phyloP scores from a whole-genome alignment of 225 moss, liverwort and hornwort species.

The Bryum argenteum region DNA sequence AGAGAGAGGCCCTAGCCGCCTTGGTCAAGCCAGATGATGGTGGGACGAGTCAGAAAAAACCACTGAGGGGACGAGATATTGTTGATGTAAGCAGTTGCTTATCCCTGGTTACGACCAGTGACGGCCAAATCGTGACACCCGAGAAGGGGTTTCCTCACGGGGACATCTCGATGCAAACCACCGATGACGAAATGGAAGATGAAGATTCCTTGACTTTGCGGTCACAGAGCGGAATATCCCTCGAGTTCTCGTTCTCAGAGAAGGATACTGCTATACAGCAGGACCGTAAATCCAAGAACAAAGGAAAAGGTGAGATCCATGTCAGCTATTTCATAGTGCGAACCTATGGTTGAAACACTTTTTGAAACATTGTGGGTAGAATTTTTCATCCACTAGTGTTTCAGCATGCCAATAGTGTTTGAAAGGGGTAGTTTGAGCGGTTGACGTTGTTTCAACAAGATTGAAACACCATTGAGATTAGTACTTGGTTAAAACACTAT shows the following conservation, averaged over 20 bases:
- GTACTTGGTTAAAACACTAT: too few relatives aligned
- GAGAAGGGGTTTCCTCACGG: slow-evolving; percentile 52
- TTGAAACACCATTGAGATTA: too few relatives aligned
- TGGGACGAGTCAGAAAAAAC: slow-evolving; percentile 34
- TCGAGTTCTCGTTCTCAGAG: slow-evolving; percentile 29
- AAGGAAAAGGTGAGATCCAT: slow-evolving; percentile 48
- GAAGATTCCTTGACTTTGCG: slow-evolving; percentile 40
- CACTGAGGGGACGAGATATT: slow-evolving; percentile 51
- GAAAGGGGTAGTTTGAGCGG: too few relatives aligned
- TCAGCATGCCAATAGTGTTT: too few relatives aligned
- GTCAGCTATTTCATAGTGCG: background rate
- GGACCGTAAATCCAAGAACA: slow-evolving; percentile 25
- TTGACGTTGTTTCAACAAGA: too few relatives aligned
- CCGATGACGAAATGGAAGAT: slow-evolving; percentile 50
- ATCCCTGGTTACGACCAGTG: slow-evolving; percentile 53
- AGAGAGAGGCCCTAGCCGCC: slow-evolving; percentile 58
- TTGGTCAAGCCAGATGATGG: slow-evolving; percentile 42
- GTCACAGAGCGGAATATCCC: slow-evolving; percentile 31
- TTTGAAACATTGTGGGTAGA: too few relatives aligned
- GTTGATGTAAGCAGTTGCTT: slow-evolving; percentile 68
- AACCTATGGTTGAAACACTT: too few relatives aligned
- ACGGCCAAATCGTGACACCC: slow-evolving; percentile 58
- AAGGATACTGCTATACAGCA: slow-evolving; percentile 23
- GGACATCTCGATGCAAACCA: slow-evolving; percentile 41
- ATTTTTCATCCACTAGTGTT: too few relatives aligned